A percentile compares a stretch with the other conserved stretches of the same genome.
Conservation (phyloP, 768 basidiomycete species). For the Pisolithus microcarpus region DNA sequence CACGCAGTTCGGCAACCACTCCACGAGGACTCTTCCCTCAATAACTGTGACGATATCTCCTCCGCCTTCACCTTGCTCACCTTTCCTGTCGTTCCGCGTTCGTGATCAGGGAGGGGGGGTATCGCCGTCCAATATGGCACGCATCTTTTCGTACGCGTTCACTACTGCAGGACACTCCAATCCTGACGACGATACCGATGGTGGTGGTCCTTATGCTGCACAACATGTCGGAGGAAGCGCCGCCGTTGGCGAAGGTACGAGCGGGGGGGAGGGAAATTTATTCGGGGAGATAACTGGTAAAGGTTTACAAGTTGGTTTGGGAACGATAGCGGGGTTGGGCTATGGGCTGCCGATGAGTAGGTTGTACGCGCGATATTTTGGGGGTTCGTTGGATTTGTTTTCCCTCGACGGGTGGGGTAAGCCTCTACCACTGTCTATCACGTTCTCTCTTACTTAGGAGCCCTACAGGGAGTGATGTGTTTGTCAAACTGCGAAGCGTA, state of each 20-base stretch:
- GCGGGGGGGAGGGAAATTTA: constrained; percentile 42
- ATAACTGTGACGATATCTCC: constrained; percentile 67
- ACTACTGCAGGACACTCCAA: constrained; percentile 65
- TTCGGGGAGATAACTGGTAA: constrained; percentile 76
- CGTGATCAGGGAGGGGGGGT: constrained; percentile 87
- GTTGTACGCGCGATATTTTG: constrained; percentile 77
- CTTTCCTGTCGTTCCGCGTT: constrained; percentile 68
- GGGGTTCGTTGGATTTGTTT: constrained; percentile 75
- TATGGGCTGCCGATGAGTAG: constrained; percentile 82
- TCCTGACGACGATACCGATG: constrained; percentile 30
- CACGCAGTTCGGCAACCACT: constrained; percentile 31
- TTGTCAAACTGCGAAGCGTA: constrained; percentile 47
- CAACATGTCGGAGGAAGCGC: constrained; percentile 71
- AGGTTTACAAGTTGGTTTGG: constrained; percentile 72
- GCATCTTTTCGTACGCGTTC: constrained; percentile 88
- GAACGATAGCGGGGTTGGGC: constrained; percentile 86
- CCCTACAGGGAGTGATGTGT: constrained; percentile 41
- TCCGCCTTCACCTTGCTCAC: constrained; percentile 30
- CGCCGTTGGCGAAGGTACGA: constrained; percentile 41
- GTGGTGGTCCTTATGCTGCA: constrained; percentile 69
- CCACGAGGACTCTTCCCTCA: constrained; percentile 43
- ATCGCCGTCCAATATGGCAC: constrained; percentile 60
- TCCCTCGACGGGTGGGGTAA: constrained; percentile 80
- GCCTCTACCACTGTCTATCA: constrained; percentile 10
- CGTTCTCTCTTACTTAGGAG: neutral